Base-by-base conservation (phyloP, 139 green algal genomes). In the Coccomyxa sp. region DNA sequence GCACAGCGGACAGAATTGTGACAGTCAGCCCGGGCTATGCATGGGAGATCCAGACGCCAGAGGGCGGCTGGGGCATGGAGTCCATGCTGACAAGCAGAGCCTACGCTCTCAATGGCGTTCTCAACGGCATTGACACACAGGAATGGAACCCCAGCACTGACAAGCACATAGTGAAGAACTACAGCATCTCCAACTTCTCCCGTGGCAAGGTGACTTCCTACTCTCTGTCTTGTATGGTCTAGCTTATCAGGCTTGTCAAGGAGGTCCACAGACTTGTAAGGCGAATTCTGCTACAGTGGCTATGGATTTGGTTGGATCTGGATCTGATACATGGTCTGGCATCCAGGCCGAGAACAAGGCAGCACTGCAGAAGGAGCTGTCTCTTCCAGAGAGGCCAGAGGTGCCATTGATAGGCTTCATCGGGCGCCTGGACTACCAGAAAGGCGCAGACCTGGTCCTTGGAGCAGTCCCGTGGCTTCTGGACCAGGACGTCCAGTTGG, bases 381-480 rank as follows among this genome's bases (percentile, higher is more conserved):
- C 83, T 12, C 74, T 91, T 55, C 84, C 84, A 10, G 84, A 84
- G 76, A 68, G 77, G 16, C 82, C 82, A 31, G 80, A 87, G 34
- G 82, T 84, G 29, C 90, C 90, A 2, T 18, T 97, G 78, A 79
- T 97, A 6, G 93, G 91, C 31, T 97, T 97, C 85, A 94, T 97
- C 41, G 93, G 93, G 2, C 85, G 93, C 4, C 82, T 96, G 79
- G 92, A 96, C 85, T 92, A 94, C 82, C 88, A 92, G 85, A 92
- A 92, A 78, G 88, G 88, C 0, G 81, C 85, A 31, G 88, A 92
- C 78, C 73, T 90, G 54, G 72, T 88, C 7, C 54, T 88, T 22
- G 79, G 69, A 7, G 77, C 68, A 22, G 75, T 83, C 2, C 73
- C 70, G 8, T 81, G 78, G 79, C 70, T 90, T 24, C 36, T 86